Percentiles rank a stretch among this genome's conserved stretches.
Conservation (phyloP, 768 basidiomycete species). For the Psilocybe azurescens region DNA sequence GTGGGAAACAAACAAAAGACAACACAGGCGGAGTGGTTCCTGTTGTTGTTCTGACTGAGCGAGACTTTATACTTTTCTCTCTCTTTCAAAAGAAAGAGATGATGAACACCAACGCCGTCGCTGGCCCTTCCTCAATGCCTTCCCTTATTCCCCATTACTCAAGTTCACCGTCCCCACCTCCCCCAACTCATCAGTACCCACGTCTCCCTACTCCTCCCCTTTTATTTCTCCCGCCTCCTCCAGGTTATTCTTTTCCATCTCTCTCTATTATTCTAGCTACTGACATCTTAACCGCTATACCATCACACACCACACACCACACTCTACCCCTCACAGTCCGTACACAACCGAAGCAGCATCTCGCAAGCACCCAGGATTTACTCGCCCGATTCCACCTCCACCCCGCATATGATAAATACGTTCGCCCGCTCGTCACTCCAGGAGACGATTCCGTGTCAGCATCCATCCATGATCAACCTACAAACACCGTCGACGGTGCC, state of each 20-base stretch:
- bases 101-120: constrained; percentile 58
- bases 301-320: neutral
- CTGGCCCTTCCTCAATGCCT: constrained; percentile 59
- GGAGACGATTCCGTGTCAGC: constrained; percentile 18
- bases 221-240: constrained; percentile 45
- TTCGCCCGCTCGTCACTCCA: constrained; percentile 51
- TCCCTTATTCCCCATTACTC: constrained; percentile 14
- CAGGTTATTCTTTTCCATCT: constrained; percentile 36
- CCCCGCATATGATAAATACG: constrained; percentile 82
- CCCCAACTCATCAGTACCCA: constrained; percentile 35
- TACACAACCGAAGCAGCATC: constrained; percentile 50
- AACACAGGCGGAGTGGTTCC: constrained; percentile 22
- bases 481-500: constrained; percentile 21
- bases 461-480: neutral
- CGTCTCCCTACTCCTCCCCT: constrained; percentile 33
- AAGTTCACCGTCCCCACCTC: constrained; percentile 19
- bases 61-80: neutral
- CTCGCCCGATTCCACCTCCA: constrained; percentile 73
- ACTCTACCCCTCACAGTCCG: constrained; percentile 30
- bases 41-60: constrained; percentile 19
- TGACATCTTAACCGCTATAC: neutral
- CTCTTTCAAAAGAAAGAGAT: constrained; percentile 38
- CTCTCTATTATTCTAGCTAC: constrained; percentile 8
- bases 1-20: constrained; percentile 14
- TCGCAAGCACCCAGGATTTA: constrained; percentile 81